Base-by-base conservation (phyloP, 257 asterid species). In the Fraxinus americana region DNA sequence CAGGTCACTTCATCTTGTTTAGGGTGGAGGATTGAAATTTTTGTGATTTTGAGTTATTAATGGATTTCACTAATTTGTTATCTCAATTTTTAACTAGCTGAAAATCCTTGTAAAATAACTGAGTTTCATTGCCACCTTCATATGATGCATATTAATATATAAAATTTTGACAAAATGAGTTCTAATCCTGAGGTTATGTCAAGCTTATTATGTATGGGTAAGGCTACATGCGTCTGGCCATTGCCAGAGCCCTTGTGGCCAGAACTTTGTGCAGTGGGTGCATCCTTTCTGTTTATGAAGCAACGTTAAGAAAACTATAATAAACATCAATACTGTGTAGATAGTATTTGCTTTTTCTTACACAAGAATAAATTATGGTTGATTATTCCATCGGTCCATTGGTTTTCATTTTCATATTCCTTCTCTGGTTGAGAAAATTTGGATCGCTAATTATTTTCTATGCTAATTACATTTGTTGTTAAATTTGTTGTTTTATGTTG, bases 331-430 rank as follows among this genome's bases (percentile, higher is more conserved):
- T 25, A 6, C 35, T 12, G 34, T 57, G 67, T 71, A 39, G 57
- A 74, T 52, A 68, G 38, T 52, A 70, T 32, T 77, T 77, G 12
- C 70, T 50, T 35, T 75, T 32, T 57, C 29, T 52, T 36, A 12
- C 50, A 34, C 63, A 32, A 29, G 21, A 32, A 54, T 32, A 21
- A 74, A 57, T 19, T 65, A 3, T 50, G 43, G 67, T 69, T 41
- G n/a, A 71, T 29, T 34, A 81, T 77, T 78, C 52, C 73, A 52
- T 48, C 63, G 36, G 17, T 38, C 75, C 21, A 68, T 25, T 30
- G 74, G 36, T 75, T 41, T 5, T 70, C 27, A 57, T 57, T n/a
- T 59, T 21, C 21, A 6, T 54, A n/a, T 54, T 59, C 14, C 12
- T 57, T 57, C 66, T 21, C 30, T 21, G 30, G 12, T 59, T 59